Evolutionary conservation across 225 moss, liverwort and hornwort species (phyloP).

Genomic region (Marchantia paleacea): DNA sequence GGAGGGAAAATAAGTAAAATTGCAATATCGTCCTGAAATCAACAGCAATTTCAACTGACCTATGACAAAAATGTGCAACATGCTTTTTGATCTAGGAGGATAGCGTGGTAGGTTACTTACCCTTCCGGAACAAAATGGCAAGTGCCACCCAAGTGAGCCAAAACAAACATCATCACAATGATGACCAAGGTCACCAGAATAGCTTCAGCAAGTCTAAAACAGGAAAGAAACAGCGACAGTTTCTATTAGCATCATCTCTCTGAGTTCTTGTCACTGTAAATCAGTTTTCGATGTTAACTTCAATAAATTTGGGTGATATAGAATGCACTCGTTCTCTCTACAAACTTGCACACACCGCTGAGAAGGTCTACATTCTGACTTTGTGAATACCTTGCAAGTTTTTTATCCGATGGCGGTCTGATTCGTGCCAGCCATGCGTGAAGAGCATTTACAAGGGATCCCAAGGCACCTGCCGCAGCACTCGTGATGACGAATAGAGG

Average conservation of each 20-base stretch:
- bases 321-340: no score
- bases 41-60: background rate
- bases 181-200: constrained; percentile 63
- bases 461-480: constrained; percentile 66
- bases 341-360: background rate
- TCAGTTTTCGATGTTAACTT: background rate
- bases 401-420: constrained; percentile 54
- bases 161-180: constrained; percentile 56
- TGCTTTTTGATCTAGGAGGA: background rate
- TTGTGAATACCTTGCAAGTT: constrained; percentile 45
- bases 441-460: constrained; percentile 65
- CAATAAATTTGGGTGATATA: background rate
- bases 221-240: background rate
- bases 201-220: constrained; percentile 64
- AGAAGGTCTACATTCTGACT: background rate
- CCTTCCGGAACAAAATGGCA: constrained; percentile 58
- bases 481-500: constrained; percentile 73
- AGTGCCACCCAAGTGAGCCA: constrained; percentile 61
- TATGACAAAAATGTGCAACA: background rate
- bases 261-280: background rate
- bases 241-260: background rate
- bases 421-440: constrained; percentile 71
- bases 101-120: constrained; percentile 28
- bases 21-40: no score
- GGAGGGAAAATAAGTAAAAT: no score